phyloP scores from a whole-genome alignment of 371 early-diverging fungal species.

The Mycotypha africana region DNA sequence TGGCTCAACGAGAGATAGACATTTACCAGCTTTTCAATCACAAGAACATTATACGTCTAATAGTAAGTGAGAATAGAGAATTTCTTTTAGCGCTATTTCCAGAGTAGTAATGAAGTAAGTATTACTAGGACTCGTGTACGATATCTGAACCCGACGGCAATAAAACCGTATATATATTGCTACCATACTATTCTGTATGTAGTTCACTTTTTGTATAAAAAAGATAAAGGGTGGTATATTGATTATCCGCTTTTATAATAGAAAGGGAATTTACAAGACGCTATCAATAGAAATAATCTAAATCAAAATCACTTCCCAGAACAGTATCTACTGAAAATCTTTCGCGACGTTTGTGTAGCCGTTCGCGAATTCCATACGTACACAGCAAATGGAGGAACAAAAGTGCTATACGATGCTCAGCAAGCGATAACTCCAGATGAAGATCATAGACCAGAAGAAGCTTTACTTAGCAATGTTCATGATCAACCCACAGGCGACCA shows the following conservation, averaged over 20 bases:
- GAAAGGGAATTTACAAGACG: slow-evolving; percentile 56
- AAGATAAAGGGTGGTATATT: neutral
- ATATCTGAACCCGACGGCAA: slow-evolving; percentile 52
- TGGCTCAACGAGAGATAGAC: slow-evolving; percentile 59
- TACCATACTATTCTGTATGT: slow-evolving; percentile 56
- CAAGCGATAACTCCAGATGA: slow-evolving; percentile 15
- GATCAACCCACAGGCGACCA: slow-evolving; percentile 12
- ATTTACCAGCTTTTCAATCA: slow-evolving; percentile 52
- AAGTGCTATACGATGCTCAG: slow-evolving; percentile 9
- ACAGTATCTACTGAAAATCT: slow-evolving; percentile 44
- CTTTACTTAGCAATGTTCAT: slow-evolving; percentile 6
- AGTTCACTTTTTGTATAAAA: too few relatives aligned
- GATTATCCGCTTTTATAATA: slow-evolving; percentile 3
- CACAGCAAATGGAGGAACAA: slow-evolving; percentile 34
- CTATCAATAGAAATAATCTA: slow-evolving; percentile 38
- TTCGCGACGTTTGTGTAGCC: slow-evolving; percentile 53
- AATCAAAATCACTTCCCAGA: slow-evolving; percentile 45
- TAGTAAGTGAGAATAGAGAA: slow-evolving; percentile 44
- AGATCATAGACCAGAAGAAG: slow-evolving; percentile 14
- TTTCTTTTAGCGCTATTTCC: neutral
- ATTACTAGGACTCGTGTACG: slow-evolving; percentile 27
- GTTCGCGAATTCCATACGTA: slow-evolving; percentile 54
- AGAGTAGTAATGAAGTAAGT: too few relatives aligned
- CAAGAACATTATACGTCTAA: slow-evolving; percentile 60
- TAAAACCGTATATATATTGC: slow-evolving; percentile 59